Percentiles rank a stretch among this genome's conserved stretches.
phyloP scores from a whole-genome alignment of 805 yeast genomes.

The Candida silvicultrix region DNA sequence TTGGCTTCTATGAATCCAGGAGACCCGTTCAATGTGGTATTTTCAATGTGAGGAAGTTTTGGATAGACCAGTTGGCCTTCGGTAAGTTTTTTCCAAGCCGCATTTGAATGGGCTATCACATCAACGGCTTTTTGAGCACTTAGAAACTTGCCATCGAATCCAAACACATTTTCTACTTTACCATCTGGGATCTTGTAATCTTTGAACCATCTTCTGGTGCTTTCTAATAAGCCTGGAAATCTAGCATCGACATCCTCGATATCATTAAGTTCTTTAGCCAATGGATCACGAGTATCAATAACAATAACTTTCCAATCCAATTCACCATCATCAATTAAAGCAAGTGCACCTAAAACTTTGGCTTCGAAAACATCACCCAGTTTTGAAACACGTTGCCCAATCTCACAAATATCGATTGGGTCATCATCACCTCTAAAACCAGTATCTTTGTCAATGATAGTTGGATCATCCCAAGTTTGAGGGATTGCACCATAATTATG shows the following conservation, averaged over 20 bases:
- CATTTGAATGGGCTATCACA: conserved; percentile 56
- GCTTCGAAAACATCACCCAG: conserved; percentile 63
- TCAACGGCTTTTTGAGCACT: conserved; percentile 52
- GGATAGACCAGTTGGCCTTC: conserved; percentile 32
- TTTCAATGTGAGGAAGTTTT: conserved; percentile 29
- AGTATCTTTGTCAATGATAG: conserved; percentile 35
- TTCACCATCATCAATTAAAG: conserved; percentile 88
- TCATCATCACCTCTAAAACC: conserved; percentile 79
- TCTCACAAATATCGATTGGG: conserved; percentile 92
- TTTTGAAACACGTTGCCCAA: conserved; percentile 39
- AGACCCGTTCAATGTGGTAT: conserved; percentile 53
- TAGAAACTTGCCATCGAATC: conserved; percentile 63
- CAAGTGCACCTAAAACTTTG: conserved; percentile 70
- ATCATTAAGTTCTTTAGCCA: conserved; percentile 52
- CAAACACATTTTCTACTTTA: conserved; percentile 69
- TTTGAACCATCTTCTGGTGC: conserved; percentile 75
- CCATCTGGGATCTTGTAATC: conserved; percentile 81
- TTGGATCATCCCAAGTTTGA: conserved; percentile 98
- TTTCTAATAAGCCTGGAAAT: conserved; percentile 66
- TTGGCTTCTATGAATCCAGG: conserved; percentile 35
- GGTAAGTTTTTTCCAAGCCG: conserved; percentile 60
- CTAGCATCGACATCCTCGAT: conserved; percentile 60
- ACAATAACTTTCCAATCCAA: conserved; percentile 90
- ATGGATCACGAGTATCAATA: conserved; percentile 60
- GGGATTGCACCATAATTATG: conserved; percentile 88